Percentiles rank a stretch among this genome's conserved stretches.
These are phyloP conservation scores for Immersiella caudata DNA, from an alignment of 495 filamentous ascomycete species.

Conservation along the genomic window DNA sequence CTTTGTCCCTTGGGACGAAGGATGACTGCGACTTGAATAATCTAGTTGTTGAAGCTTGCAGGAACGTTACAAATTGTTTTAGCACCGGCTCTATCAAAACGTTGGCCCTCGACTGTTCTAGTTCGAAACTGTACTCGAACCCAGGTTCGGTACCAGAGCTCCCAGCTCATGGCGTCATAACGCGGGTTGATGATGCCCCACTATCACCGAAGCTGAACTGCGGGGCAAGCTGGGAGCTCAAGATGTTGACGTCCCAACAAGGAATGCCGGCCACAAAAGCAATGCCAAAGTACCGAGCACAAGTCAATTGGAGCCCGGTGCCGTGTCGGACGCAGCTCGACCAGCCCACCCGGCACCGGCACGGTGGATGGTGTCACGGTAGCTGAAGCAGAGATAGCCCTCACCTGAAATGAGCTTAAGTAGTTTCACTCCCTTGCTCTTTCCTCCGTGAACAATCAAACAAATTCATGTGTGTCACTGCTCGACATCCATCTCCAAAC, in stretches of 20 bases:
- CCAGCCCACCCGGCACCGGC: neutral
- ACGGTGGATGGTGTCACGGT: neutral
- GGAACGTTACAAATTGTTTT: too few relatives aligned
- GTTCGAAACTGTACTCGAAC: too few relatives aligned
- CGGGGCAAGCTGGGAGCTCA: neutral
- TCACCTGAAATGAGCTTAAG: neutral
- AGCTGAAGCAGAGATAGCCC: neutral
- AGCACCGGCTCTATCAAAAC: too few relatives aligned
- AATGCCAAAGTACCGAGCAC: neutral
- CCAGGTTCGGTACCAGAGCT: neutral
- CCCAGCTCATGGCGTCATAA: constrained; percentile 31
- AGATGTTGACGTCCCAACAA: neutral
- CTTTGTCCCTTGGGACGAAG: neutral
- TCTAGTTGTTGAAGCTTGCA: neutral
- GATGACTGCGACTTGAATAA: neutral
- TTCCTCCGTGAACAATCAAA: neutral
- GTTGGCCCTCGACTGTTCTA: neutral
- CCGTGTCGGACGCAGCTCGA: constrained; percentile 6
- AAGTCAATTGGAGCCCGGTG: constrained; percentile 11
- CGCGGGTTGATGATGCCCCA: constrained; percentile 26
- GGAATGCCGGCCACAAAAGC: neutral
- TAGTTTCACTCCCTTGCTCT: neutral
- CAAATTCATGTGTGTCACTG: too few relatives aligned
- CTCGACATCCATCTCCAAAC: neutral
- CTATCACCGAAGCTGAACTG: neutral